Percentiles rank a stretch among this genome's conserved stretches.
Evolutionary conservation across 495 filamentous ascomycete species (phyloP).

Genomic region (Ramalina intermedia): DNA sequence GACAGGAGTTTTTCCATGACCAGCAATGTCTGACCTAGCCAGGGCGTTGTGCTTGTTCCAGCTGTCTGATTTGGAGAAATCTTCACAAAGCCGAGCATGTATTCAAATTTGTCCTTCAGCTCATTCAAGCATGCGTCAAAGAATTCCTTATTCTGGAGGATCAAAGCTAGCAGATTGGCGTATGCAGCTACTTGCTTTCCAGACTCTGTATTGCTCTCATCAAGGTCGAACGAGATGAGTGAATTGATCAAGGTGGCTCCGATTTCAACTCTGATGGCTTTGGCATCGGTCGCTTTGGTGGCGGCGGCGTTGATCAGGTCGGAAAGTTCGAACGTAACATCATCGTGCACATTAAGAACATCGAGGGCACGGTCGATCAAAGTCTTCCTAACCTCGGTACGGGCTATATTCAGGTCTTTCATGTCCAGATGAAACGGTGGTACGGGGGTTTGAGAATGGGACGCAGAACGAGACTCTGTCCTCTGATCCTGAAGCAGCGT

Average conservation of each 20-base stretch:
- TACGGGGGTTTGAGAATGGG: neutral
- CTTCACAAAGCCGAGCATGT: constrained; percentile 68
- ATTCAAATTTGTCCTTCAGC: constrained; percentile 62
- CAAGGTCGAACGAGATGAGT: constrained; percentile 65
- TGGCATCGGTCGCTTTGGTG: constrained; percentile 49
- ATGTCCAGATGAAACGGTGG: constrained; percentile 34
- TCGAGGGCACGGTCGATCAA: constrained; percentile 84
- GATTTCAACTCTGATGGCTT: constrained; percentile 55
- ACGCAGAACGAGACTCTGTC: neutral
- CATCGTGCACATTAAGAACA: constrained; percentile 71
- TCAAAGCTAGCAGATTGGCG: constrained; percentile 79
- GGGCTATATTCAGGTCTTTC: constrained; percentile 71
- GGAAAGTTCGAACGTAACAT: constrained; percentile 80
- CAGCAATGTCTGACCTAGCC: constrained; percentile 82
- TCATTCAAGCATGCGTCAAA: constrained; percentile 61
- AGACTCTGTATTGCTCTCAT: constrained; percentile 52
- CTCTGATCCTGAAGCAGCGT: neutral
- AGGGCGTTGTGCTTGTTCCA: constrained; percentile 62
- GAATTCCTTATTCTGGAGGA: constrained; percentile 70
- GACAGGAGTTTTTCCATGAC: constrained; percentile 80
- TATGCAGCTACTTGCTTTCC: constrained; percentile 85
- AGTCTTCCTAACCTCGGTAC: constrained; percentile 54
- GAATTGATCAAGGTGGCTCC: constrained; percentile 74
- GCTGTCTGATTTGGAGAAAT: constrained; percentile 47
- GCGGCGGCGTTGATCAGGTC: constrained; percentile 72